Conservation (phyloP, 768 basidiomycete species). For the Russula emetica region DNA sequence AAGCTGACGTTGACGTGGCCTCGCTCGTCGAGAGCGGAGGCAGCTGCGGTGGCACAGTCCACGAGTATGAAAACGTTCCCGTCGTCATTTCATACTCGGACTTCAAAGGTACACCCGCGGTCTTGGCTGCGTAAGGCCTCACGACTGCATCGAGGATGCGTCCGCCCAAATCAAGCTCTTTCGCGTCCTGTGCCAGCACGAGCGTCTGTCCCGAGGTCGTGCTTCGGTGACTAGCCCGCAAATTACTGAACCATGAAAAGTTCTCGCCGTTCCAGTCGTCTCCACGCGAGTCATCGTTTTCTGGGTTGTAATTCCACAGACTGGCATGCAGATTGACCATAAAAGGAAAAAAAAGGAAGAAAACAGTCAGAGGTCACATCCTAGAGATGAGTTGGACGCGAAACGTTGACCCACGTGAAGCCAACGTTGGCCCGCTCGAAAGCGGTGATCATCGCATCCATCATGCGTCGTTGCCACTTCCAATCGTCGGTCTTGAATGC, state of each 20-base stretch:
- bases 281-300: conserved; percentile 71
- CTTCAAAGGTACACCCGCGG: conserved; percentile 72
- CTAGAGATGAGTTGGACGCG: not conserved
- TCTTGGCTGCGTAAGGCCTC: conserved; percentile 88
- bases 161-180: conserved; percentile 78
- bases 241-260: conserved; percentile 87
- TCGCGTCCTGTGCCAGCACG: conserved; percentile 54
- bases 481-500: conserved; percentile 74
- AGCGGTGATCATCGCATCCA: conserved; percentile 87
- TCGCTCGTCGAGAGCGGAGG: not conserved
- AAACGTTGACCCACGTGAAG: conserved; percentile 65
- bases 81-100: conserved; percentile 78
- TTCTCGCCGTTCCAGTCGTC: conserved; percentile 97
- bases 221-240: conserved; percentile 50
- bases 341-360: not conserved
- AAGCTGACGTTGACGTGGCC: not conserved
- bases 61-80: conserved; percentile 60
- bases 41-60: conserved; percentile 43
- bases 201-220: conserved; percentile 35
- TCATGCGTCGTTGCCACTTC: conserved; percentile 82
- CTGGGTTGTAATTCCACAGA: conserved; percentile 92
- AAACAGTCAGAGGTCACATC: not conserved
- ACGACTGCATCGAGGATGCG: conserved; percentile 75
- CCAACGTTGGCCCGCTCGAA: conserved; percentile 73
- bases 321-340: conserved; percentile 38